phyloP scores from a whole-genome alignment of 805 yeast species.

The Yamadazyma philogaea region DNA sequence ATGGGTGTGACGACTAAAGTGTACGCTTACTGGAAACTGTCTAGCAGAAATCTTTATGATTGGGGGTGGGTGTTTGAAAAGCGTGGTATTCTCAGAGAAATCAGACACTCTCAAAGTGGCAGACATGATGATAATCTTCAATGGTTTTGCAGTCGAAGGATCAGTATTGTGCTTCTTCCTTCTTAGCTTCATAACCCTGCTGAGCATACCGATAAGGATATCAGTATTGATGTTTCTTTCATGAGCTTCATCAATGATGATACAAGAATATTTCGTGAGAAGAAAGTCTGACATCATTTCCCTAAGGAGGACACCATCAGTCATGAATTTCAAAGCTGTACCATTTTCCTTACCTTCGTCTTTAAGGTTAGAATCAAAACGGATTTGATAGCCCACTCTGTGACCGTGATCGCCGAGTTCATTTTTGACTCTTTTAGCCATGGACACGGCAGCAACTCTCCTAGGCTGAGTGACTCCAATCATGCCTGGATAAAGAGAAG shows the following conservation, averaged over 20 bases:
- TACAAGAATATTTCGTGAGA: conserved; percentile 75
- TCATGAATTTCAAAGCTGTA: conserved; percentile 83
- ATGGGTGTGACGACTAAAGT: conserved; percentile 78
- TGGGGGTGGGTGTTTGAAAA: conserved; percentile 79
- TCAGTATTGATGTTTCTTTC: conserved; percentile 96
- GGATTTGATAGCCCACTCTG: conserved; percentile 74
- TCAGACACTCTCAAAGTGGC: conserved; percentile 94
- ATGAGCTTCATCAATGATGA: conserved; percentile 96
- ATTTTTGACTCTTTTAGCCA: conserved; percentile 75
- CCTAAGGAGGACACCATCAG: conserved; percentile 88
- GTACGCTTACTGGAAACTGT: conserved; percentile 89
- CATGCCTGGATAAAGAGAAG: conserved; percentile 69
- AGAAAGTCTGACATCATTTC: conserved; percentile 90
- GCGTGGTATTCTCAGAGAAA: conserved; percentile 72
- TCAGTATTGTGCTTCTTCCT: conserved; percentile 46
- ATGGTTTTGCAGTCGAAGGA: conserved; percentile 48
- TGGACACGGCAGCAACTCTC: conserved; percentile 90
- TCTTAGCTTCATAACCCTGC: conserved; percentile 78
- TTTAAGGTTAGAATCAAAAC: conserved; percentile 70
- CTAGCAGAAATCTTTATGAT: conserved; percentile 86
- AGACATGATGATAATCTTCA: conserved; percentile 91
- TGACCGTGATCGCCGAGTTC: conserved; percentile 73
- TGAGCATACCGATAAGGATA: conserved; percentile 89
- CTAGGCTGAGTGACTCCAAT: conserved; percentile 96
- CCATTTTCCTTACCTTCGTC: conserved; percentile 42